Evolutionary conservation across 1,284 basidiomycete genomes (phyloP).

Genomic region (Pyrrhoderma noxium): DNA sequence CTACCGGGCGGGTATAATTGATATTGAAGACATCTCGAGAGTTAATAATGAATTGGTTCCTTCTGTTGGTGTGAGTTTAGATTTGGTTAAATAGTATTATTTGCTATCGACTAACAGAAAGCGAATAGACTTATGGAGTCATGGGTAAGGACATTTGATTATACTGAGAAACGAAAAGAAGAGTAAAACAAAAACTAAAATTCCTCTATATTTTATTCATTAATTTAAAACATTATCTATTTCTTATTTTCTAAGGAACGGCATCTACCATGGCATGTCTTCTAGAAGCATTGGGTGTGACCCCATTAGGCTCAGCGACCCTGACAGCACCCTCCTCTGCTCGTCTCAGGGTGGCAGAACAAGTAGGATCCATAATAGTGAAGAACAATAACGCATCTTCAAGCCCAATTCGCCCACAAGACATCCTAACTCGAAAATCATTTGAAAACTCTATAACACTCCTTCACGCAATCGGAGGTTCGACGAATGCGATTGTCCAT

Average conservation of each 20-base stretch:
- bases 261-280: constrained; percentile 32
- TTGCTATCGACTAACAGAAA: not conserved
- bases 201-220: too few relatives aligned
- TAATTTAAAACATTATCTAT: not conserved
- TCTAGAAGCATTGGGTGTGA: constrained; percentile 28
- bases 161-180: too few relatives aligned
- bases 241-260: constrained; percentile 19
- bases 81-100: not conserved
- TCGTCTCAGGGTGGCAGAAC: constrained; percentile 28
- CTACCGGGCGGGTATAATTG: constrained; percentile 28
- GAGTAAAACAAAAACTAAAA: too few relatives aligned
- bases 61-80: constrained; percentile 24
- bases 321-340: constrained; percentile 27
- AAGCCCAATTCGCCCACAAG: constrained; percentile 25
- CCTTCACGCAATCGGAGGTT: constrained; percentile 34
- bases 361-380: constrained; percentile 21
- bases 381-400: constrained; percentile 20
- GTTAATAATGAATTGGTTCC: constrained; percentile 31
- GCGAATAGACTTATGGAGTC: constrained; percentile 28
- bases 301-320: constrained; percentile 28
- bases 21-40: constrained; percentile 27
- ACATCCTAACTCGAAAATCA: constrained; percentile 31
- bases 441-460: constrained; percentile 38
- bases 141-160: too few relatives aligned
- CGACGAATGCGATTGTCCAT: constrained; percentile 37